Conservation (phyloP, 371 early-diverging fungal genomes). For the Circinella umbellata region DNA sequence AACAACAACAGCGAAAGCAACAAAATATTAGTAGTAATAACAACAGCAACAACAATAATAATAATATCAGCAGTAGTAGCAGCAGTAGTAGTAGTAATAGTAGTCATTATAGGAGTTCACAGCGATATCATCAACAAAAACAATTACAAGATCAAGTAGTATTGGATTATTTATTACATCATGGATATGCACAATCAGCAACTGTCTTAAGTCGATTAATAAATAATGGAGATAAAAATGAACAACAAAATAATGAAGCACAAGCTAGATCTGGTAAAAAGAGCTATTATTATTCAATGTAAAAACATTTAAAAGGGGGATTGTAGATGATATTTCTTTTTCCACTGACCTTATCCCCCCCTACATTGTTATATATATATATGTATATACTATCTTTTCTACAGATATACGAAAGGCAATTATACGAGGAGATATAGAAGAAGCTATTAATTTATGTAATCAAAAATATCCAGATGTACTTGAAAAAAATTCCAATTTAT, state of each 20-base stretch:
- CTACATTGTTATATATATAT: no score
- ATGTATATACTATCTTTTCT: no score
- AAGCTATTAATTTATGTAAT: constrained; percentile 63
- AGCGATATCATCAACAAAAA: background rate
- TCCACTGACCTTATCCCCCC: no score
- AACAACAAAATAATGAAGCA: constrained; percentile 24
- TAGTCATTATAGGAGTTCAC: background rate
- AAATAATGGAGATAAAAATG: constrained; percentile 7
- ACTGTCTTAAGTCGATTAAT: background rate
- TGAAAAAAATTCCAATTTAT: constrained; percentile 54
- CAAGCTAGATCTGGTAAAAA: background rate
- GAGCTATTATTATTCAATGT: no score
- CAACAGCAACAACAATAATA: no score
- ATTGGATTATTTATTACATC: constrained; percentile 12
- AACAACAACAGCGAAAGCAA: constrained; percentile 26
- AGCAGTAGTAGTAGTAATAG: no score
- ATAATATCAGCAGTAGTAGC: no score
- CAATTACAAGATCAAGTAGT: constrained; percentile 21
- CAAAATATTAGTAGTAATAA: no score
- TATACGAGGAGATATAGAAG: constrained; percentile 67
- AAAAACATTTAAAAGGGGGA: background rate
- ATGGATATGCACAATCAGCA: constrained; percentile 13
- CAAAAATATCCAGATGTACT: constrained; percentile 66
- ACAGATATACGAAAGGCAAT: constrained; percentile 71
- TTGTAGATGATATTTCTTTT: no score